A percentile compares a stretch with the other conserved stretches of the same genome.
These are phyloP conservation scores for Trichothecium roseum DNA, from an alignment of 2,329 filamentous ascomycete species.

Conservation along the genomic window DNA sequence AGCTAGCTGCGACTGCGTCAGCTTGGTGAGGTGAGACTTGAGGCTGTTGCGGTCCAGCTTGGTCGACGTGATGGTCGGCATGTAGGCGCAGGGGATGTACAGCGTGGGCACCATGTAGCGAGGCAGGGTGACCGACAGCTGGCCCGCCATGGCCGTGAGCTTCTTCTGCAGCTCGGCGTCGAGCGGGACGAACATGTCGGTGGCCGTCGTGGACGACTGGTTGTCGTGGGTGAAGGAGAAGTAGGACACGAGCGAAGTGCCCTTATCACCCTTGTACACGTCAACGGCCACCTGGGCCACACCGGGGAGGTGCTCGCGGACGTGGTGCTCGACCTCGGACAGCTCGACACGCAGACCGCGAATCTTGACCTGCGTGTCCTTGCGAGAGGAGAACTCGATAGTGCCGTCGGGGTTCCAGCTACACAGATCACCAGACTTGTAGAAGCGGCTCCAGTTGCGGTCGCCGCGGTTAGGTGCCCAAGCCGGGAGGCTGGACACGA, in stretches of 20 bases:
- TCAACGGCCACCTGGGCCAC: not conserved
- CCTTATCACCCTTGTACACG: not conserved
- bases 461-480: slow-evolving; percentile 3
- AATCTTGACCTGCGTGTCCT: slow-evolving; percentile 3
- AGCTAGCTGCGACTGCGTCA: slow-evolving; percentile 6
- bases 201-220: not conserved
- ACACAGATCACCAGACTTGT: not conserved
- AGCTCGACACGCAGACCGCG: slow-evolving; percentile 1
- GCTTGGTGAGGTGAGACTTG: not conserved
- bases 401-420: slow-evolving; percentile 1
- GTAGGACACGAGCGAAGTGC: not conserved
- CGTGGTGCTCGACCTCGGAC: not conserved
- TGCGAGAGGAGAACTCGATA: not conserved
- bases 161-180: slow-evolving; percentile 5
- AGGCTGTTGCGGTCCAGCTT: slow-evolving; percentile 8
- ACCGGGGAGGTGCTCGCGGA: not conserved
- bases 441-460: slow-evolving; percentile 1
- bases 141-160: slow-evolving; percentile 7
- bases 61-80: slow-evolving; percentile 9
- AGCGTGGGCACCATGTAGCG: slow-evolving; percentile 11
- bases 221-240: not conserved
- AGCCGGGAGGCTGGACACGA: slow-evolving; percentile 2
- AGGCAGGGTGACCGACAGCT: slow-evolving; percentile 7
- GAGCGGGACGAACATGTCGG: slow-evolving; percentile 6
- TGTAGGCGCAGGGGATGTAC: slow-evolving; percentile 10